A percentile compares a stretch with the other conserved stretches of the same genome.
Conservation (phyloP, 129 eudicot genomes). For the Saposhnikovia divaricata region DNA sequence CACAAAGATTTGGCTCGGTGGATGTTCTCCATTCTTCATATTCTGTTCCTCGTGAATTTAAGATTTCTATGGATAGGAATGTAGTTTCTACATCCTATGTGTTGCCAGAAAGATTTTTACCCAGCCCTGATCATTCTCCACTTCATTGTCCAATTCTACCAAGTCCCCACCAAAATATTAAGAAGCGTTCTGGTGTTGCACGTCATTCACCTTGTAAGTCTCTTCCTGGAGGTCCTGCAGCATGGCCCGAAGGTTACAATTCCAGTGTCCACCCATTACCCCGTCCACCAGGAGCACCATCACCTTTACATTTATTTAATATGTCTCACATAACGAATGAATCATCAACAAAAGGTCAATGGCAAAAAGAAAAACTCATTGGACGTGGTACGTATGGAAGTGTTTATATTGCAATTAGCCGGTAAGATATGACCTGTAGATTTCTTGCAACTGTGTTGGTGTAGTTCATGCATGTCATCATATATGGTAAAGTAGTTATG, state of each 20-base stretch:
- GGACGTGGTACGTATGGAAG: conserved; percentile 95
- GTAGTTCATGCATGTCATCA: not conserved
- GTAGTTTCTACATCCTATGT: conserved; percentile 13
- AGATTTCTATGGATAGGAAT: conserved; percentile 17
- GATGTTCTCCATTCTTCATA: conserved; percentile 34
- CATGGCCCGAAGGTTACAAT: conserved; percentile 33
- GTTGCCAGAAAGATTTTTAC: conserved; percentile 12
- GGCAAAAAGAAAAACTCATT: conserved; percentile 73
- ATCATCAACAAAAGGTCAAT: conserved; percentile 47
- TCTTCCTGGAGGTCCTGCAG: conserved; percentile 22
- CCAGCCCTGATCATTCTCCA: conserved; percentile 39
- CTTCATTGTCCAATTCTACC: conserved; percentile 42
- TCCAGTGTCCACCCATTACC: conserved; percentile 61
- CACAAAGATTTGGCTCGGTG: conserved; percentile 48
- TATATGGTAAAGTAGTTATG: not conserved
- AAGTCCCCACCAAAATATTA: conserved; percentile 18
- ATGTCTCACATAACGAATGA: conserved; percentile 30
- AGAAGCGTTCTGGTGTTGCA: conserved; percentile 10
- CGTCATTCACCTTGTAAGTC: conserved; percentile 26
- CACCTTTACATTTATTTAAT: conserved; percentile 27
- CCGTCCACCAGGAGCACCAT: conserved; percentile 54
- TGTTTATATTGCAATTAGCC: conserved; percentile 67
- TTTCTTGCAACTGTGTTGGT: conserved; percentile 3
- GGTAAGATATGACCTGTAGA: conserved; percentile 37
- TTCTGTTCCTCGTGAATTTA: conserved; percentile 20